Base-by-base conservation (phyloP, 2,329 filamentous ascomycete species). In the Aulographum hederae region DNA sequence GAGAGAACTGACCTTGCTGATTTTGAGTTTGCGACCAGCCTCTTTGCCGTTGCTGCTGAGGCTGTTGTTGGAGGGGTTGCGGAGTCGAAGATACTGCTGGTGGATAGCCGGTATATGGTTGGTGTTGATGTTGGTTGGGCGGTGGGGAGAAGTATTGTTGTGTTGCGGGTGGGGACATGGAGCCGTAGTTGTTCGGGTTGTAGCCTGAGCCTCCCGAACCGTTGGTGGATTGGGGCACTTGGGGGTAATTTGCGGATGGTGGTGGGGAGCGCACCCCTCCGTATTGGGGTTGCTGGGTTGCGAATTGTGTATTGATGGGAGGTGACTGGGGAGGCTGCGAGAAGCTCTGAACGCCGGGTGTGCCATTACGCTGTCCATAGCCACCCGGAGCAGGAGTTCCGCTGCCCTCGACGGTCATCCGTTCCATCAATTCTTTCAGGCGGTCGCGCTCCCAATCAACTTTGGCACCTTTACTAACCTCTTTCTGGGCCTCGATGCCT, bases 371-470 rank as follows among this genome's bases (percentile, higher is more conserved):
- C 2, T 56, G 48, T n/a, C n/a, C n/a, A n/a, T n/a, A n/a, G n/a
- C n/a, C n/a, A n/a, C n/a, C n/a, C 10, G 28, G 12, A 18, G 8
- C 17, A 11, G 28, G 6, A 13, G 26, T 31, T 8, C 8, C 5
- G 10, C 18, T 19, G 10, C 16, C 12, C 25, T 86, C 81, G 57
- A 94, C 77, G 2, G 84, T 85, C 73, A 95, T 86, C 33, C 85
- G 73, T 47, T 94, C 85, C 89, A 98, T 95, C 26, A 98, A 61
- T 26, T 79, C 78, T 35, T 80, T 73, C 34, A 98, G 58, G 34
- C 86, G 71, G 46, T 92, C 82, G 34, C 81, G 75, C 50, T 95
- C 86, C 32, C 78, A 65, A 44, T 93, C 84, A 19, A 84, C 82
- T 18, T 54, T 56, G n/a, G 54, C 54, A 15, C 58, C 56, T 23